Base-by-base conservation (phyloP, 495 filamentous ascomycete genomes). In the Penicillium atrosanguineum region DNA sequence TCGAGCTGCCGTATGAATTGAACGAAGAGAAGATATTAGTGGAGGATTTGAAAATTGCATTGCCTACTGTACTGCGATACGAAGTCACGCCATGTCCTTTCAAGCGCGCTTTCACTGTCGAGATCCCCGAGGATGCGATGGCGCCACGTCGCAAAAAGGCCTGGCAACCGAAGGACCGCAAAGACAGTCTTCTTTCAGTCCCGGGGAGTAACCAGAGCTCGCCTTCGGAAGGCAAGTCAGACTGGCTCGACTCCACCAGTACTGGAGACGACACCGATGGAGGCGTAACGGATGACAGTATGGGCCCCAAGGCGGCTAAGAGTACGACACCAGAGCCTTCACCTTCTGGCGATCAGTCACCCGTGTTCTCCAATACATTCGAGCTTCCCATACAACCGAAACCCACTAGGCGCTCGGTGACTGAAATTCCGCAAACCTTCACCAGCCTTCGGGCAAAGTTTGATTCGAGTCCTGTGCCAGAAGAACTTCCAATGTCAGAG, bases 71-170 rank as follows among this genome's bases (percentile, higher is more conserved):
- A 5, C 71, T 95, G 40, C 84, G 84, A 50, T 96, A 93, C 65
- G 91, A 96, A 69, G 87, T 87, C 54, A 96, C 90, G 0, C 81
- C 83, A 44, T 95, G 90, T 74, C 91, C 91, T 11, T 96, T 96
- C 68, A 77, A 85, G 56, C 76, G 90, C 45, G 77, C 81, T 4
- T 91, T 94, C 52, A 85, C 80, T 1, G 84, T 94, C 20, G 80
- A 87, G 49, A 70, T 95, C 34, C 91, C 91, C 5, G 85, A 88
- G 50, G 75, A 79, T 44, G 84, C 84, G 1, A 72, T 78, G 55
- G 84, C 82, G 4, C 87, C 88, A 3, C 69, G 84, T 40, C 84
- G 77, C 55, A 87, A 83, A 69, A 82, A 76, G 54, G 83, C 87
- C 37, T 91, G 87, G 87, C 84, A 76, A 29, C 88, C 88, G 11